Evolutionary conservation across 2,329 filamentous ascomycete genomes (phyloP).

Genomic region (Fusarium miscanthi): DNA sequence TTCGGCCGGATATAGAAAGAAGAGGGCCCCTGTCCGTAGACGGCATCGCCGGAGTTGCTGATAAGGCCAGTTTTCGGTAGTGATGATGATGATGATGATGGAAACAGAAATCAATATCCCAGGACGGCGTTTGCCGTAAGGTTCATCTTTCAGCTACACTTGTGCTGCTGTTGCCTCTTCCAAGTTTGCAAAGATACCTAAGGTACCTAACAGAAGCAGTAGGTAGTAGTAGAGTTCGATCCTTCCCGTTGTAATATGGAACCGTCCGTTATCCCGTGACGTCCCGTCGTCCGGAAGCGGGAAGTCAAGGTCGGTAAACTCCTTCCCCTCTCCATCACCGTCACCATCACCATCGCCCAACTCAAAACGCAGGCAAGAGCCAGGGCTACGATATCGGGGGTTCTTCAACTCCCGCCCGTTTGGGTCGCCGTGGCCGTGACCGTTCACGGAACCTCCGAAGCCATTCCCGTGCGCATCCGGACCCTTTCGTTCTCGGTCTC

Average conservation of each 20-base stretch:
- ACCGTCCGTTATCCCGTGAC: conserved; percentile 27
- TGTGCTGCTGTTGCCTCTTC: background rate
- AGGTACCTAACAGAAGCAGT: background rate
- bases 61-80: background rate
- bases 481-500: background rate
- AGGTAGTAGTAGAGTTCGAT: background rate
- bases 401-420: background rate
- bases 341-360: background rate
- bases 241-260: conserved; percentile 11
- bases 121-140: background rate
- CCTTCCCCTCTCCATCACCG: background rate
- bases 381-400: background rate
- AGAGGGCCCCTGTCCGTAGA: background rate
- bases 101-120: background rate
- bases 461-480: conserved; percentile 4
- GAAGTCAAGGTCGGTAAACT: conserved; percentile 5
- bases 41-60: background rate
- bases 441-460: conserved; percentile 29
- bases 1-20: conserved; percentile 25
- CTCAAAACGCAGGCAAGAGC: background rate
- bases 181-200: background rate
- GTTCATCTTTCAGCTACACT: background rate
- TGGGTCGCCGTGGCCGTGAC: background rate
- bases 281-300: conserved; percentile 21
- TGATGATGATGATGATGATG: background rate